Percentiles rank a stretch among this genome's conserved stretches.
Evolutionary conservation across 805 yeast species (phyloP).

Genomic region (Starmerella vaccinii): DNA sequence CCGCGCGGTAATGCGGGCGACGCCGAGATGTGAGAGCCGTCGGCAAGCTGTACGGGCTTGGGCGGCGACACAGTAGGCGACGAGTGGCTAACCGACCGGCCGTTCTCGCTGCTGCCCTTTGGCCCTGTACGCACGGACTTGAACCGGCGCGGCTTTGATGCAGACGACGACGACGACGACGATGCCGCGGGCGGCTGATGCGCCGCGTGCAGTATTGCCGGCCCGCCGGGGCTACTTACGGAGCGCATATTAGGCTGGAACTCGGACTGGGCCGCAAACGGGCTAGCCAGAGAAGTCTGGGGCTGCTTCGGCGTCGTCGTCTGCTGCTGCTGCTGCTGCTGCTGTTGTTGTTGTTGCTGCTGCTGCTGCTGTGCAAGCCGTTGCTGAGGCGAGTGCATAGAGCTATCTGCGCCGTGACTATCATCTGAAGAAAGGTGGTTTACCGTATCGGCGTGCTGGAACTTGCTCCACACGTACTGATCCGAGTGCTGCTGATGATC

Average conservation of each 20-base stretch:
- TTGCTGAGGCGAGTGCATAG: background rate
- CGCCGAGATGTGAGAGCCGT: background rate
- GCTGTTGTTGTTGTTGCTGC: background rate
- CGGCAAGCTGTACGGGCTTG: background rate
- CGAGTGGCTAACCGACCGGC: background rate
- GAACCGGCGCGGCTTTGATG: slow-evolving; percentile 4
- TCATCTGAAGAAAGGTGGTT: background rate
- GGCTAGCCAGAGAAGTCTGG: slow-evolving; percentile 14
- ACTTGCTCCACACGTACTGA: slow-evolving; percentile 24
- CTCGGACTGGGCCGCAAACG: slow-evolving; percentile 9
- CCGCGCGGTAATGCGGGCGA: slow-evolving; percentile 20
- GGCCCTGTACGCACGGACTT: slow-evolving; percentile 7
- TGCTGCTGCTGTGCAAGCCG: background rate
- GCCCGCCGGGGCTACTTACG: slow-evolving; percentile 13
- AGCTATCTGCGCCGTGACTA: background rate
- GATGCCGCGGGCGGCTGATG: background rate
- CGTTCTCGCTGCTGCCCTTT: background rate
- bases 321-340: background rate
- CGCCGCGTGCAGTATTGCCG: background rate
- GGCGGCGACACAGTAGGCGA: slow-evolving; percentile 8
- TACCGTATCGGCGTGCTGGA: slow-evolving; percentile 13
- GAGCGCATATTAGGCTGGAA: slow-evolving; percentile 9
- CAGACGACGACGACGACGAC: slow-evolving; percentile 1
- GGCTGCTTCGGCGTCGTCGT: background rate
- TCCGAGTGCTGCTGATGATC: slow-evolving; percentile 22